Evolutionary conservation across 73 alveolate genomes (phyloP), one percentile per base, ranked within the genome.

Genomic region (Halteria grandinella): DNA sequence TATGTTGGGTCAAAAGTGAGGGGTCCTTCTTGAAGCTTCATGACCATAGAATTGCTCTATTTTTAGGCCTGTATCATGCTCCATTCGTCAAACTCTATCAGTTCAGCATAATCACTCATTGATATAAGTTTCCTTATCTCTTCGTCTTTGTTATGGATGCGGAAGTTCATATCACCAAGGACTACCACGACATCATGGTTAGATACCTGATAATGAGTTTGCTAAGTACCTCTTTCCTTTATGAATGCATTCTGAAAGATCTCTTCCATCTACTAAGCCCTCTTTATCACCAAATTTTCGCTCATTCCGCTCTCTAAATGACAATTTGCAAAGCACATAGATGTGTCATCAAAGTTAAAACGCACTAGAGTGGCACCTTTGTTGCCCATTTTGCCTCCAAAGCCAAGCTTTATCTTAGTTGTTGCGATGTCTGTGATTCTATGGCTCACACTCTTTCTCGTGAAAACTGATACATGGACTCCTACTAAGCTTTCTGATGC

Each of bases 1-100:
- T 97, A 97, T 0, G 99, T 95, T 0, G 99, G 99, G 54, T 83
- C 79, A 69, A 96, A 96, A 36, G 75, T 76, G 32, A 94, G 84
- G 20, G 78, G 66, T 11, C 91, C 91, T 87, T 96, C 99, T 40
- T 66, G 28, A 28, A 88, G 51, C 25, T 66, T 11, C 5, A 11
- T 7, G 11, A 36, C n/a, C 47, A 36, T 5, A 11, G n/a, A 5
- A 63, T 36, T 52, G 40, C 33, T 89, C 63, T 36, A 78, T 64
- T 28, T 90, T 80, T 36, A 11, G 70, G 31, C 77, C 75, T 73
- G 55, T 50, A 60, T 83, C n/a, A 36, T 7, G 47, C 11, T 71
- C 39, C 88, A 59, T 64, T 94, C 91, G 64, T 94, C 97, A 41
- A 79, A 58, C 62, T 83, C 89, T 41, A 59, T 75, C 24, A 87